Evolutionary conservation across 768 basidiomycete species (phyloP).

Genomic region (Macrolepiota dolichaula): DNA sequence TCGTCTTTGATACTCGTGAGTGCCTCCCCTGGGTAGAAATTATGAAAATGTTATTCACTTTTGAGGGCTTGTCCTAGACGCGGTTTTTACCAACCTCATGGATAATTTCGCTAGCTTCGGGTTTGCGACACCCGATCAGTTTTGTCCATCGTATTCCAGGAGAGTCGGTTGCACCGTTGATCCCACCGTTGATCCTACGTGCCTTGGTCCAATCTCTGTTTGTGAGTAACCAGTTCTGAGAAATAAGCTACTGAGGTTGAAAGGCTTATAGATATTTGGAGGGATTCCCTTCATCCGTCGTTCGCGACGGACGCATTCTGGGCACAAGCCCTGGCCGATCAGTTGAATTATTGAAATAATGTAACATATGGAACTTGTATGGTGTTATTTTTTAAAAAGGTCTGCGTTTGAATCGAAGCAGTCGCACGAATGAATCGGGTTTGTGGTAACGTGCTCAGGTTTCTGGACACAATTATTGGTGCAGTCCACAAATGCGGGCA

Average conservation of each 20-base stretch:
- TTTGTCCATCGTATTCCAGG: conserved; percentile 17
- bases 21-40: neutral
- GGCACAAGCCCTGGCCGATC: conserved; percentile 11
- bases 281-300: conserved; percentile 19
- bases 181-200: conserved; percentile 14
- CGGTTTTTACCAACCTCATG: conserved; percentile 18
- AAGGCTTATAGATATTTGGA: conserved; percentile 18
- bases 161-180: conserved; percentile 13
- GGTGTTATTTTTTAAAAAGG: too few species aligned
- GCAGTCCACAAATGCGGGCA: too few species aligned
- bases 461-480: too few species aligned
- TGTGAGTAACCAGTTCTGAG: conserved; percentile 5
- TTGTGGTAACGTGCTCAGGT: too few species aligned
- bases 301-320: conserved; percentile 18
- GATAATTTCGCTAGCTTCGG: conserved; percentile 17
- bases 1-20: conserved; percentile 20
- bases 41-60: too few species aligned
- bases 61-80: conserved; percentile 7
- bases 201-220: conserved; percentile 19
- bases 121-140: conserved; percentile 16
- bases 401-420: too few species aligned
- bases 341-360: too few species aligned
- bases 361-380: too few species aligned
- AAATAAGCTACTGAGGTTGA: neutral
- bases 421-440: too few species aligned